Percentiles rank a stretch among this genome's conserved stretches.
Evolutionary conservation across 805 yeast species (phyloP).

Genomic region (Priceomyces carsonii): DNA sequence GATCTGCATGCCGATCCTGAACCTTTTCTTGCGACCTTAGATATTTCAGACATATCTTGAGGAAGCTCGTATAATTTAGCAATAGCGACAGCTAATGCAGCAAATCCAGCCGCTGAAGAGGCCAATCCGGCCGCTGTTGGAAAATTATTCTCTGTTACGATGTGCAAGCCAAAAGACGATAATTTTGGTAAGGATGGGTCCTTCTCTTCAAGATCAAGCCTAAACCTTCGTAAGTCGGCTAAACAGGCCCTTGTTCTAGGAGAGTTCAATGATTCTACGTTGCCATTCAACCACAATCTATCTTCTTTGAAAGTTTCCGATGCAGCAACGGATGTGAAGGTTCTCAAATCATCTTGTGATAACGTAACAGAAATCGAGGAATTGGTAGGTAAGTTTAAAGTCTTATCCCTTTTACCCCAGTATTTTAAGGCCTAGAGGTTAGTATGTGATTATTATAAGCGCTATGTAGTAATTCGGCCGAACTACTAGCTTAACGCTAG

Average conservation of each 20-base stretch:
- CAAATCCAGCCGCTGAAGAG: slow-evolving; percentile 97
- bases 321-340: slow-evolving; percentile 86
- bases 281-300: slow-evolving; percentile 84
- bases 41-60: slow-evolving; percentile 79
- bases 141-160: slow-evolving; percentile 92
- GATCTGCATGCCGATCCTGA: slow-evolving; percentile 99
- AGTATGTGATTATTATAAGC: too few relatives aligned
- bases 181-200: slow-evolving; percentile 60
- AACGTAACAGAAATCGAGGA: slow-evolving; percentile 94
- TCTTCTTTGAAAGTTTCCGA: slow-evolving; percentile 58
- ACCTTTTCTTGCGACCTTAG: slow-evolving; percentile 95
- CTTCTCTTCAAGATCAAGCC: slow-evolving; percentile 59
- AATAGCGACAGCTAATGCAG: slow-evolving; percentile 90
- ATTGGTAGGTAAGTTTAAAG: slow-evolving; percentile 90
- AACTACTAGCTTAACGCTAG: too few relatives aligned
- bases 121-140: slow-evolving; percentile 99
- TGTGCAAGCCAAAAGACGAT: slow-evolving; percentile 65
- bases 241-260: slow-evolving; percentile 72
- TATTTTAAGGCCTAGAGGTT: slow-evolving; percentile 75
- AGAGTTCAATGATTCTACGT: slow-evolving; percentile 66
- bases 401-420: slow-evolving; percentile 97
- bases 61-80: slow-evolving; percentile 84
- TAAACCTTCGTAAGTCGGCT: slow-evolving; percentile 66
- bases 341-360: slow-evolving; percentile 85
- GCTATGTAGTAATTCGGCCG: too few relatives aligned